These are phyloP conservation scores for Vitis amurensis DNA, from an alignment of 164 flowering plant species.

Conservation along the genomic window DNA sequence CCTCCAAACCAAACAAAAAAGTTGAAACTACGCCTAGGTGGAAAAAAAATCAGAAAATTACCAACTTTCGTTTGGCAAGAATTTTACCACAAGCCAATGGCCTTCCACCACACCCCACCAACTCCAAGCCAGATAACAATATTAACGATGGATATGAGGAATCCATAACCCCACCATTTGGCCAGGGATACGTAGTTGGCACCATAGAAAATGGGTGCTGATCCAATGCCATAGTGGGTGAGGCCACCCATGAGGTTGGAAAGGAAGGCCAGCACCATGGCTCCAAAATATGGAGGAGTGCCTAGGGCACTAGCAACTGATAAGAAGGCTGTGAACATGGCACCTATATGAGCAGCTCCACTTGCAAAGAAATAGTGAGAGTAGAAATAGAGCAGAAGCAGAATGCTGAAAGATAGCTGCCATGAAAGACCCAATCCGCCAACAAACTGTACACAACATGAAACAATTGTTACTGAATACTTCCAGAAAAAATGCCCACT, in stretches of 20 bases:
- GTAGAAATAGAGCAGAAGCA: conserved; percentile 89
- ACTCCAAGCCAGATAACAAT: conserved; percentile 87
- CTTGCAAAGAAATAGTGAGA: conserved; percentile 96
- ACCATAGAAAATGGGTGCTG: conserved; percentile 95
- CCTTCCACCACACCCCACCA: conserved; percentile 93
- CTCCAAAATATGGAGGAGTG: conserved; percentile 78
- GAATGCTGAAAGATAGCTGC: conserved; percentile 86
- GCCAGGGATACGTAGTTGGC: conserved; percentile 83
- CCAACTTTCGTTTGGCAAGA: not conserved
- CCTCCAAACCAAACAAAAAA: conserved; percentile 4
- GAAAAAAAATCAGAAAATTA: not conserved
- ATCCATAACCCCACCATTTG: conserved; percentile 91
- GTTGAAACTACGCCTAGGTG: not conserved
- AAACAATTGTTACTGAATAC: not conserved
- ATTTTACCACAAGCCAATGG: conserved; percentile 73
- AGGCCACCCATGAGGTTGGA: conserved; percentile 95
- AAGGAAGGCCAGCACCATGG: conserved; percentile 80
- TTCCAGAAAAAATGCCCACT: not conserved
- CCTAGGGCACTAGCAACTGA: conserved; percentile 91
- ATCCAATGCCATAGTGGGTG: conserved; percentile 89
- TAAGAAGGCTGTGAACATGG: conserved; percentile 93
- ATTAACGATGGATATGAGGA: conserved; percentile 78
- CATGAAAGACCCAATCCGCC: conserved; percentile 93
- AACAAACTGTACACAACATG: conserved; percentile 61
- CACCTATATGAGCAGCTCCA: conserved; percentile 97